Evolutionary conservation across 225 moss, liverwort and hornwort species (phyloP).

Genomic region (Polytrichum commune): DNA sequence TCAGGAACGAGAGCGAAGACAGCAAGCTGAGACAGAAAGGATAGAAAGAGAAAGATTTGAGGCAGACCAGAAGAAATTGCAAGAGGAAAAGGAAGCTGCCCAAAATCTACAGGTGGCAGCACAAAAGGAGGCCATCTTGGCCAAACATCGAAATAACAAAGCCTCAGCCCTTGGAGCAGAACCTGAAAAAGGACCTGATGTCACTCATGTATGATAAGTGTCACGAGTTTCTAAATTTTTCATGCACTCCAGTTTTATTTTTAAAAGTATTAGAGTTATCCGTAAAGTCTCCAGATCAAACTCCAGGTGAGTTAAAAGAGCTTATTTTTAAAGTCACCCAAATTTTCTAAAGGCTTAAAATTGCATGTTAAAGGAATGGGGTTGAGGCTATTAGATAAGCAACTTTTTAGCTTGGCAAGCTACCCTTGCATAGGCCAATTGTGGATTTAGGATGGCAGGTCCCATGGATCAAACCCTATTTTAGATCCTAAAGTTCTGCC

Average conservation of each 20-base stretch:
- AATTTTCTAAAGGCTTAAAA: background rate
- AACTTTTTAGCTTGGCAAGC: too few species aligned
- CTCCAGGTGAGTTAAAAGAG: background rate
- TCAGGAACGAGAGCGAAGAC: slow-evolving; percentile 77
- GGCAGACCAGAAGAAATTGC: slow-evolving; percentile 57
- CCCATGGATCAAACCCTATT: too few species aligned
- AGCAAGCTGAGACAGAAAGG: slow-evolving; percentile 52
- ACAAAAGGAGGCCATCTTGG: slow-evolving; percentile 44
- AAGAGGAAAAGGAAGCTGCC: slow-evolving; percentile 64
- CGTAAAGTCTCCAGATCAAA: too few species aligned
- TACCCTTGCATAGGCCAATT: too few species aligned
- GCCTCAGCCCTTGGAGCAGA: slow-evolving; percentile 65
- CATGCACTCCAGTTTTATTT: background rate
- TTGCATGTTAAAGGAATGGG: background rate
- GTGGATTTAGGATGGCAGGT: too few species aligned
- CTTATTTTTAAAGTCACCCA: background rate
- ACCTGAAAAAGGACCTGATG: slow-evolving; percentile 69
- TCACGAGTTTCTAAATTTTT: background rate
- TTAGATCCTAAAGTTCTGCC: too few species aligned
- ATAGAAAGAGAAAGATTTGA: slow-evolving; percentile 61
- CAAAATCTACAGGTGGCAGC: slow-evolving; percentile 55
- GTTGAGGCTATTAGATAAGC: too few species aligned
- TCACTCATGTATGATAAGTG: slow-evolving; percentile 39
- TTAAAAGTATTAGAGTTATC: background rate
- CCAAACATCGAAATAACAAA: slow-evolving; percentile 59